phyloP scores from a whole-genome alignment of 257 asterid genomes.

The Solanum appendiculatum region DNA sequence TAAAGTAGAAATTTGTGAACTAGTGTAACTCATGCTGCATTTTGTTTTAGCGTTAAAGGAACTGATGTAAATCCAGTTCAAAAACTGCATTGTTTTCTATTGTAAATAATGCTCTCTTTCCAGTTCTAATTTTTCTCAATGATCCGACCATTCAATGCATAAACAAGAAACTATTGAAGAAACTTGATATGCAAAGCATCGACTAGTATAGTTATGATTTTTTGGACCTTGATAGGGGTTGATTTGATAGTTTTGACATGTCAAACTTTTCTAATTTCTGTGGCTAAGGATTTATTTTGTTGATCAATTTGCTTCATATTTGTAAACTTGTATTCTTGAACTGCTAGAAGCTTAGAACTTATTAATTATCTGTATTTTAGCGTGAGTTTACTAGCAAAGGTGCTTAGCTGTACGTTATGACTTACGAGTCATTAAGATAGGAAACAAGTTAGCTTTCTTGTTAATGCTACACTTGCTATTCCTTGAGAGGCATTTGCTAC shows the following conservation, averaged over 20 bases:
- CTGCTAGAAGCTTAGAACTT: neutral
- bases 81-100: neutral
- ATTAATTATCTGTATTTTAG: neutral
- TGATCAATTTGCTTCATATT: neutral
- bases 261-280: neutral
- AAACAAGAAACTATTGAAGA: neutral
- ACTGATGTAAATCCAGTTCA: neutral
- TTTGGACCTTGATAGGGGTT: neutral
- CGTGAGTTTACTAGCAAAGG: neutral
- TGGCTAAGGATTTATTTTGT: neutral
- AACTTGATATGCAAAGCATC: neutral
- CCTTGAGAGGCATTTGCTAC: neutral
- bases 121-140: neutral
- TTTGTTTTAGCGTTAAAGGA: neutral
- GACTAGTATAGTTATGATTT: neutral
- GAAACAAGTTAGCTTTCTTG: neutral
- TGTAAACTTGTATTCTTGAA: neutral
- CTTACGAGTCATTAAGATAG: neutral
- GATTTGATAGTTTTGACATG: neutral
- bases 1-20: neutral
- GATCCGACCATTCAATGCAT: neutral
- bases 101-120: neutral
- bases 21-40: neutral
- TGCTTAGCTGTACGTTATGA: neutral
- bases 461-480: neutral